Evolutionary conservation across 345 rosid genomes (phyloP), one percentile per base, ranked within the genome.

Genomic region (Jatropha curcas): DNA sequence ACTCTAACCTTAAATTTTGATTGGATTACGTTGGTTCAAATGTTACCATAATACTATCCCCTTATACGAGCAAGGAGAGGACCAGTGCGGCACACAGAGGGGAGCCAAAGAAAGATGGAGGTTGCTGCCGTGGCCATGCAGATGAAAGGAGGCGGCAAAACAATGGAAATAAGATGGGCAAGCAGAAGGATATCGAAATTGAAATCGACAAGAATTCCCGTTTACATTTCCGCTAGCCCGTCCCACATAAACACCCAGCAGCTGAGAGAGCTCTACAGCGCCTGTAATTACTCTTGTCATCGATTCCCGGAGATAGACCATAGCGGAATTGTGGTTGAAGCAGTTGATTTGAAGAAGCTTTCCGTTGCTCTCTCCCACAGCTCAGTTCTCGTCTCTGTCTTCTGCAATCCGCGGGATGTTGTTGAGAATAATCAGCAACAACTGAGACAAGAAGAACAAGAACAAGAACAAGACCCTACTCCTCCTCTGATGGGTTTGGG

Each of bases 311-410:
- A 70, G 66, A 9, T 72, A 48, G 84, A 80, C 35, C 75, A 34
- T 30, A 64, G 46, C 7, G 85, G 80, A 14, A 57, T 57, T 11
- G 63, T 62, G 1, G 72, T 73, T 27, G 85, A 77, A 35, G 74
- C 53, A 22, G 79, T 83, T 67, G 86, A 87, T 58, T 52, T 88
- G 68, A 80, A 81, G 30, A 94, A 89, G 89, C 92, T 94, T 35
- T 65, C 79, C 2, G 65, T 79, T 52, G 96, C 98, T 73, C 84
- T 94, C 64, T 82, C 88, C 2, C 87, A 80, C 69, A 92, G 95
- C 73, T 81, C 80, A 35, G 77, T 82, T 66, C 74, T 89, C 24
- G 91, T 94, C 74, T 94, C 97, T 41, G 89, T 92, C n/a, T 92
- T 90, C 77, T 83, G 86, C 77, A 86, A 84, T 60, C 71, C 81